Percentiles rank a stretch among this genome's conserved stretches.
Conservation (phyloP, 2,329 filamentous ascomycete genomes). For the Microascus cirrosus region DNA sequence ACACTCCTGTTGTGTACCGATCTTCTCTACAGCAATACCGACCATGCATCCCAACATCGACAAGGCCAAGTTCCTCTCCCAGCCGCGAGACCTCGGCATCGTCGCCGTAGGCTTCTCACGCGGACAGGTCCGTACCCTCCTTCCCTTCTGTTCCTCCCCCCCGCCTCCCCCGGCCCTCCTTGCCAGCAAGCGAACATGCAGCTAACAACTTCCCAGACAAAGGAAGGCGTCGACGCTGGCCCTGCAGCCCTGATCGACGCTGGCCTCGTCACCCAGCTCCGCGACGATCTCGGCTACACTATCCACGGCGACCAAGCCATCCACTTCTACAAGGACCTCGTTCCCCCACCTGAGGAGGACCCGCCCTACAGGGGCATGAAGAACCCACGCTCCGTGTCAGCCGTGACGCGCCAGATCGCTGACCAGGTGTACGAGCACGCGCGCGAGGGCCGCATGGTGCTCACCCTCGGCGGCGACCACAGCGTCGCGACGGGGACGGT, state of each 20-base stretch:
- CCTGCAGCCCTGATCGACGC: slow-evolving; percentile 81
- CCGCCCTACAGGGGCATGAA: slow-evolving; percentile 87
- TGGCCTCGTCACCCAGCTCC: slow-evolving; percentile 74
- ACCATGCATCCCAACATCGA: slow-evolving; percentile 42
- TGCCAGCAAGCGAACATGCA: no score
- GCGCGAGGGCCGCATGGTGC: slow-evolving; percentile 68
- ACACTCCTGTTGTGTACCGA: background rate
- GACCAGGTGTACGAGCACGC: slow-evolving; percentile 84
- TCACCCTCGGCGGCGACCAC: slow-evolving; percentile 94
- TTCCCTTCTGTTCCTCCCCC: slow-evolving; percentile 1
- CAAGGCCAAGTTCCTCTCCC: slow-evolving; percentile 65
- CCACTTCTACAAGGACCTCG: slow-evolving; percentile 68
- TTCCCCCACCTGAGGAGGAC: slow-evolving; percentile 50
- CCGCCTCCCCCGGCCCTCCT: slow-evolving; percentile 1
- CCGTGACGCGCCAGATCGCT: slow-evolving; percentile 70
- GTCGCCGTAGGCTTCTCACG: slow-evolving; percentile 95
- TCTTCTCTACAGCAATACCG: background rate
- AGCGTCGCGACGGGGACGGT: slow-evolving; percentile 92
- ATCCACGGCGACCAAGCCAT: slow-evolving; percentile 75
- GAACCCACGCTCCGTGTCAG: slow-evolving; percentile 75
- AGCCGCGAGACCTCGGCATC: slow-evolving; percentile 72
- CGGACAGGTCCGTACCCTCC: slow-evolving; percentile 60
- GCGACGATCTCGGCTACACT: slow-evolving; percentile 77
- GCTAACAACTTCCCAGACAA: slow-evolving; percentile 47
- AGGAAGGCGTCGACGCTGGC: slow-evolving; percentile 82